phyloP scores from a whole-genome alignment of 148 eudicot genomes.

The Simmondsia chinensis region DNA sequence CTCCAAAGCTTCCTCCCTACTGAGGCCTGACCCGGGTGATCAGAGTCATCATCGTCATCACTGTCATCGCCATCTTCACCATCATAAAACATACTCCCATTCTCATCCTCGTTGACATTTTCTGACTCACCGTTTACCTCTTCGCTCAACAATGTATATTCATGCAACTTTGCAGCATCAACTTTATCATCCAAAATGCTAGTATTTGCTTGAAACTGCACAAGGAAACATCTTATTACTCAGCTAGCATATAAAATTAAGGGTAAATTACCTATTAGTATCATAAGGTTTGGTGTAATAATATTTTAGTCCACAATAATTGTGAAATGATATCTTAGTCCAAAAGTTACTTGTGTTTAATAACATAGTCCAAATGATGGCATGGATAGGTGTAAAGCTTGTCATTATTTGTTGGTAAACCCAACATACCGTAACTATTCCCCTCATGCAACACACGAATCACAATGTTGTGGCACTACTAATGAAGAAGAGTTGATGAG shows the following conservation, averaged over 20 bases:
- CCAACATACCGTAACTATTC: too few relatives aligned
- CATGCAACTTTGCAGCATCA: slow-evolving; percentile 29
- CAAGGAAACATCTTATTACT: neutral
- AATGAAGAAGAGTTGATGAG: too few relatives aligned
- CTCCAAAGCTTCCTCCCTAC: slow-evolving; percentile 57
- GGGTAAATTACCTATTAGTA: neutral
- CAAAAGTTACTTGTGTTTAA: too few relatives aligned
- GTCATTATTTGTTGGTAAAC: too few relatives aligned
- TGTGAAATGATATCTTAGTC: too few relatives aligned
- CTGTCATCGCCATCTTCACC: slow-evolving; percentile 11
- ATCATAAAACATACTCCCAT: slow-evolving; percentile 25
- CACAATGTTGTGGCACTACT: too few relatives aligned
- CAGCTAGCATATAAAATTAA: neutral
- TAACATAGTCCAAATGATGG: too few relatives aligned
- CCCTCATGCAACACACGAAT: too few relatives aligned
- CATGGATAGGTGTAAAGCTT: too few relatives aligned
- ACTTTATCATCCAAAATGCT: slow-evolving; percentile 18
- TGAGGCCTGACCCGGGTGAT: slow-evolving; percentile 56
- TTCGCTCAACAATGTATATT: slow-evolving; percentile 24
- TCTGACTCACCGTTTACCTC: slow-evolving; percentile 37
- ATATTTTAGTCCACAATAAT: too few relatives aligned
- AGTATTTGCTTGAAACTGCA: slow-evolving; percentile 29
- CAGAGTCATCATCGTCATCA: slow-evolving; percentile 8
- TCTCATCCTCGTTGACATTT: slow-evolving; percentile 28
- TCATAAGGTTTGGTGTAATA: too few relatives aligned